These are phyloP conservation scores for Diatrype stigma DNA, from an alignment of 2,329 filamentous ascomycete species.

Conservation along the genomic window DNA sequence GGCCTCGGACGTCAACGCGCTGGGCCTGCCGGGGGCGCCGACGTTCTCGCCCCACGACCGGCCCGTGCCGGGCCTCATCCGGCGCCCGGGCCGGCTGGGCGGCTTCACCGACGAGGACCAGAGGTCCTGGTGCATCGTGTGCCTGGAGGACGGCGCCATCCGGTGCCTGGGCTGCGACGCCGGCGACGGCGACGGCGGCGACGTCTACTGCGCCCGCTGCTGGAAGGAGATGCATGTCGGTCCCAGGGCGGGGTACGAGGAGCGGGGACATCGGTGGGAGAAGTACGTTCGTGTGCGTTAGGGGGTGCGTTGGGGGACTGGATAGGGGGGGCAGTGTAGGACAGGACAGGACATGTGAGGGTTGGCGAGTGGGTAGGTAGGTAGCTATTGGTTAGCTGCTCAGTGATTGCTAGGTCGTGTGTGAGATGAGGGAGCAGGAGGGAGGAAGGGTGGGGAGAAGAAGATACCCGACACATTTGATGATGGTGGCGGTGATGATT, in stretches of 20 bases:
- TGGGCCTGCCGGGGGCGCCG: conserved; percentile 1
- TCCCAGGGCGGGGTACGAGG: conserved; percentile 64
- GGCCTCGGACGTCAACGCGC: not conserved
- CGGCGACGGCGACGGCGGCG: no score
- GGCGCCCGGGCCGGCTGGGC: conserved; percentile 30
- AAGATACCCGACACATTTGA: no score
- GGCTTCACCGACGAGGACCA: conserved; percentile 66
- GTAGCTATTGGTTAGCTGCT: no score
- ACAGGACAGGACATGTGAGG: no score
- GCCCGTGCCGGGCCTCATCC: conserved; percentile 32
- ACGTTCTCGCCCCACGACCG: conserved; percentile 25
- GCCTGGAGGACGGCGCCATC: conserved; percentile 71
- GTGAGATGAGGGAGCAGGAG: no score
- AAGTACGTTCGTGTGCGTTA: no score
- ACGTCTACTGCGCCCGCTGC: conserved; percentile 73
- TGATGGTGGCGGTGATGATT: no score
- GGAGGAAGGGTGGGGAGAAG: no score
- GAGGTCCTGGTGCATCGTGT: conserved; percentile 77
- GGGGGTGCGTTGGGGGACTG: no score
- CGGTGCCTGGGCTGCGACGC: conserved; percentile 68
- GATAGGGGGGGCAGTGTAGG: no score
- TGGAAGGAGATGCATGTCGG: conserved; percentile 79
- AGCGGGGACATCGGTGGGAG: conserved; percentile 64
- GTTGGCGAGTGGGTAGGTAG: no score
- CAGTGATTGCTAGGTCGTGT: no score